These are phyloP conservation scores for Pythium insidiosum DNA, from an alignment of 352 stramenopile species.

Conservation along the genomic window DNA sequence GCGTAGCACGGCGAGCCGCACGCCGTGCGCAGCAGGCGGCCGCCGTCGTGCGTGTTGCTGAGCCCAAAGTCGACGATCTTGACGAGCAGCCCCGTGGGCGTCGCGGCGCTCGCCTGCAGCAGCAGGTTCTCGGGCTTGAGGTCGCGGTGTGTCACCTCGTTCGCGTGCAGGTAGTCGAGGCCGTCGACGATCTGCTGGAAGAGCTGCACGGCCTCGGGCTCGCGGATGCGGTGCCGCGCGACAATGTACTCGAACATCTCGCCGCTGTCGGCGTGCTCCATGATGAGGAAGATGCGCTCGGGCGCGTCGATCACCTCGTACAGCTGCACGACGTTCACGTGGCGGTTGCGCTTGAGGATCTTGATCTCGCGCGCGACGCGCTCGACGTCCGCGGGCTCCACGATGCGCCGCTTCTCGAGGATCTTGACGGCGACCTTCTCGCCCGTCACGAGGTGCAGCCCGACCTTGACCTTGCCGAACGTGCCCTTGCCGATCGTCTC, in stretches of 20 bases:
- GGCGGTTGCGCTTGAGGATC: conserved; percentile 88
- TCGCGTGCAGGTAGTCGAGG: conserved; percentile 86
- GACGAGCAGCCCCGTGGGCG: conserved; percentile 29
- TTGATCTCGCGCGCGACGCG: conserved; percentile 91
- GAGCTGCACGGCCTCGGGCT: conserved; percentile 68
- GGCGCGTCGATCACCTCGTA: conserved; percentile 87
- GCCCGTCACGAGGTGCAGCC: conserved; percentile 80
- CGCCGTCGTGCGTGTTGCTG: conserved; percentile 84
- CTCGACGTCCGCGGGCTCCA: conserved; percentile 83
- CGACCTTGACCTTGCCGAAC: conserved; percentile 91
- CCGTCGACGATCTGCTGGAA: conserved; percentile 91
- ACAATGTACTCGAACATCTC: conserved; percentile 96
- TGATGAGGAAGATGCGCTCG: conserved; percentile 89
- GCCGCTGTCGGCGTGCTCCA: conserved; percentile 87
- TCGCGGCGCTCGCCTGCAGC: conserved; percentile 45
- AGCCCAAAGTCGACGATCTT: conserved; percentile 94
- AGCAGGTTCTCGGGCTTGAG: conserved; percentile 91
- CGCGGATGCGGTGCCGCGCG: conserved; percentile 74
- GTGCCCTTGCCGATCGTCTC: conserved; percentile 91
- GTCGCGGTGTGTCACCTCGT: conserved; percentile 86
- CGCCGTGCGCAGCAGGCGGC: conserved; percentile 74
- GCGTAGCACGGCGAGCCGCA: conserved; percentile 91
- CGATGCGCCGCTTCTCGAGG: conserved; percentile 89
- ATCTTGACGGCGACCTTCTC: conserved; percentile 92
- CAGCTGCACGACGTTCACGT: conserved; percentile 89